A percentile compares a stretch with the other conserved stretches of the same genome.
Conservation (phyloP, 2,329 filamentous ascomycete species). For the Colletotrichum sp. region DNA sequence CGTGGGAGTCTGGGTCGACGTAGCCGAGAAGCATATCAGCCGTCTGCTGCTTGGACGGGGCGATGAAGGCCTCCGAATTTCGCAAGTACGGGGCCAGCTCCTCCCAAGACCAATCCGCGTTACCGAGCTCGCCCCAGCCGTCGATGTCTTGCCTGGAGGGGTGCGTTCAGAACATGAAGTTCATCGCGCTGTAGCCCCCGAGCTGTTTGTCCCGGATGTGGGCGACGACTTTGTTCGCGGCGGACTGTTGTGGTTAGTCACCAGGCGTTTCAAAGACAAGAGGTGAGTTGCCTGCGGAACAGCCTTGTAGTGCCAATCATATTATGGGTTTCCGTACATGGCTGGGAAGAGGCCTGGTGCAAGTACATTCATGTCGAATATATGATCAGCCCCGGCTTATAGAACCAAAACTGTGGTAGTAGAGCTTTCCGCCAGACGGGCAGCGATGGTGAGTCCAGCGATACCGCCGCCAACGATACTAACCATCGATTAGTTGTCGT, state of each 20-base stretch:
- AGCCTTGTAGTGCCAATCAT: conserved; percentile 27
- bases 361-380: conserved; percentile 18
- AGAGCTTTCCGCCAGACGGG: conserved; percentile 46
- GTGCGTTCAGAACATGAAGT: conserved; percentile 61
- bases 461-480: conserved; percentile 60
- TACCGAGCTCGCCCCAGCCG: conserved; percentile 62
- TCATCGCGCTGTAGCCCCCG: conserved; percentile 67
- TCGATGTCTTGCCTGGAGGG: conserved; percentile 55
- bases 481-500: conserved; percentile 16
- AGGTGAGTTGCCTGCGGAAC: background rate
- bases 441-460: conserved; percentile 55
- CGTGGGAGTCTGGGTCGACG: background rate
- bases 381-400: conserved; percentile 23
- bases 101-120: conserved; percentile 63
- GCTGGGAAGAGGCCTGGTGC: conserved; percentile 21
- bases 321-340: conserved; percentile 24
- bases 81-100: conserved; percentile 26
- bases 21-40: background rate
- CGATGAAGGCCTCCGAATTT: background rate
- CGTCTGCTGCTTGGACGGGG: background rate
- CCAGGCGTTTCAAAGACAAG: rapidly evolving
- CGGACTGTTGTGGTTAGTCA: background rate
- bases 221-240: conserved; percentile 4
- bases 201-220: conserved; percentile 36
- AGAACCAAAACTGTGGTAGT: conserved; percentile 5